Base-by-base conservation (phyloP, 2,329 filamentous ascomycete species). In the Rutstroemia sydowiana region DNA sequence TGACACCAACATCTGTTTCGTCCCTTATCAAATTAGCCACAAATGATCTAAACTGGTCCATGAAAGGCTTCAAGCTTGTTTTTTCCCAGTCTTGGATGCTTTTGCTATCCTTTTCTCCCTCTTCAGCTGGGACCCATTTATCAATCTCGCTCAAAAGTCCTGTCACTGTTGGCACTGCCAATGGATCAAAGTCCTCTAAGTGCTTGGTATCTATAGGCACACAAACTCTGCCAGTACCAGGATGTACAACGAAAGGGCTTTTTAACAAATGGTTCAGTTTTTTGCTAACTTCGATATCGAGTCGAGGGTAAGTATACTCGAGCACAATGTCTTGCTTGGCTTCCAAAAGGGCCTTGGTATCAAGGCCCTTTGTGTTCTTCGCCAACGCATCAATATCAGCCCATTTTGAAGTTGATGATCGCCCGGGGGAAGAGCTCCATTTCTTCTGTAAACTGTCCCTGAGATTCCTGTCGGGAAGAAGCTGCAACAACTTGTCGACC, bases 231-330 rank as follows among this genome's bases (percentile, higher is more conserved):
- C 93, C 92, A 0, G 93, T 98, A 16, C 90, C 90, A 0, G 93
- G 93, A 67, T 98, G 93, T 34, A 98, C 85, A 55, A 96, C 92
- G 65, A 98, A 98, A 0, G 93, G 93, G 56, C 85, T 91, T 69
- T 98, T 98, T 61, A 98, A 83, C 77, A 98, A 81, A 77, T 98
- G 93, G 73, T 96, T 97, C 52, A 95, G 81, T 68, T 96, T 95
- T 75, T 97, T 97, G 66, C 87, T 93, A 66, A 98, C 93, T 69
- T 95, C 90, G 56, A 93, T 91, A 75, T 98, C 93, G 50, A 98
- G 86, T 36, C 93, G 85, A 3, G 93, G 93, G 69, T 98, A 98
- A 6, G 93, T 96, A 71, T 98, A 97, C 71, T 98, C 93, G 28
- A 98, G 80, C 3, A 97, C 84, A 56, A 98, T 87, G 66, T 97